phyloP scores from a whole-genome alignment of 2,329 filamentous ascomycete species.

The Chaetomium sp. region DNA sequence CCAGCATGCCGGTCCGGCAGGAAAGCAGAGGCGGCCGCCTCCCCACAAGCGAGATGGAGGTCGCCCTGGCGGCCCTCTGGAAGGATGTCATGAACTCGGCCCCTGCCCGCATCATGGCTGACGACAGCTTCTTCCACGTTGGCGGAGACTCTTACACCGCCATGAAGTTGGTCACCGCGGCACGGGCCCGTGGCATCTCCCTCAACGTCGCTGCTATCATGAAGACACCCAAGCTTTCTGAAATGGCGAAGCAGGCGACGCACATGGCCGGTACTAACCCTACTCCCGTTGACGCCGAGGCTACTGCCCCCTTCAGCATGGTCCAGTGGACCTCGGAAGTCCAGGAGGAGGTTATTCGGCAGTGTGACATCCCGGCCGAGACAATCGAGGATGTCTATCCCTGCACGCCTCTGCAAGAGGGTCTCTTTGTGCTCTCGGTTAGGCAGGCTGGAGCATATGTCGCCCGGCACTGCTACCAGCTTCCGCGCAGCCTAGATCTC shows the following conservation, averaged over 20 bases:
- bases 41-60: slow-evolving; percentile 21
- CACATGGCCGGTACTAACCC: slow-evolving; percentile 27
- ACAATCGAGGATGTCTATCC: slow-evolving; percentile 55
- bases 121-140: slow-evolving; percentile 51
- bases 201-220: slow-evolving; percentile 48
- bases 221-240: slow-evolving; percentile 49
- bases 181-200: slow-evolving; percentile 44
- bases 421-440: slow-evolving; percentile 55
- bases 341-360: slow-evolving; percentile 39
- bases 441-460: slow-evolving; percentile 56
- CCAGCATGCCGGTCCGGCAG: slow-evolving; percentile 46
- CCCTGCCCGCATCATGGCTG: slow-evolving; percentile 41
- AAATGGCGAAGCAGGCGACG: slow-evolving; percentile 42
- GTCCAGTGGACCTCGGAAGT: slow-evolving; percentile 40
- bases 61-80: slow-evolving; percentile 17
- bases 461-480: slow-evolving; percentile 47
- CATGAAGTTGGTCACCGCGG: slow-evolving; percentile 52
- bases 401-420: slow-evolving; percentile 57
- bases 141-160: slow-evolving; percentile 55
- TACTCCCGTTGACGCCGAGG: not conserved
- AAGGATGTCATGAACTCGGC: slow-evolving; percentile 36
- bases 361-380: slow-evolving; percentile 40
- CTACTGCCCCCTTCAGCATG: slow-evolving; percentile 7
- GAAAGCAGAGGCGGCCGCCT: slow-evolving; percentile 33
- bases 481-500: slow-evolving; percentile 49